phyloP scores from a whole-genome alignment of 2,329 filamentous ascomycete genomes.

The Xylariales sp. region DNA sequence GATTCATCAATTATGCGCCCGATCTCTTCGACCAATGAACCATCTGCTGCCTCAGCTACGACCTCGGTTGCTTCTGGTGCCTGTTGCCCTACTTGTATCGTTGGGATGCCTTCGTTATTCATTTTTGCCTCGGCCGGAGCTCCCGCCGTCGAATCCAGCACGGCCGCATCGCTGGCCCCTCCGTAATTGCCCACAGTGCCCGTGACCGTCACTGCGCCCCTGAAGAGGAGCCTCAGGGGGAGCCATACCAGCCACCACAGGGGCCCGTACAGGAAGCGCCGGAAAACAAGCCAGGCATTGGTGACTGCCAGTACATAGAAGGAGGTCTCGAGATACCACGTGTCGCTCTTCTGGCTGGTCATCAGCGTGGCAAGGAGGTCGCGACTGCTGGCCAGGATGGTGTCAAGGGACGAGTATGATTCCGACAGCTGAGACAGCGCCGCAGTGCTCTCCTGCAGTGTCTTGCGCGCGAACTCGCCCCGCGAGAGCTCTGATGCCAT shows the following conservation, averaged over 20 bases:
- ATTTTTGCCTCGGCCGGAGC: slow-evolving; percentile 16
- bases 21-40: slow-evolving; percentile 48
- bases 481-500: slow-evolving; percentile 81
- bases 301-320: slow-evolving; percentile 78
- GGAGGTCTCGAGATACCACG: slow-evolving; percentile 92
- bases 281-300: slow-evolving; percentile 79
- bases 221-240: slow-evolving; percentile 66
- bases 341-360: slow-evolving; percentile 89
- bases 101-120: slow-evolving; percentile 42
- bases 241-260: slow-evolving; percentile 85
- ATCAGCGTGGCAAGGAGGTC: slow-evolving; percentile 75
- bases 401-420: slow-evolving; percentile 75
- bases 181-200: slow-evolving; percentile 40
- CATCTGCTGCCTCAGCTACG: slow-evolving; percentile 16
- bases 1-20: slow-evolving; percentile 45
- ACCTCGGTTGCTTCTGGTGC: slow-evolving; percentile 21
- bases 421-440: slow-evolving; percentile 78
- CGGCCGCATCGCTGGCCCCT: slow-evolving; percentile 18
- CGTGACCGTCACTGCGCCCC: slow-evolving; percentile 51
- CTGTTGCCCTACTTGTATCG: slow-evolving; percentile 40
- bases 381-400: slow-evolving; percentile 68
- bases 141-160: slow-evolving; percentile 16
- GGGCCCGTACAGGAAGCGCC: slow-evolving; percentile 82
- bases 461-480: slow-evolving; percentile 86
- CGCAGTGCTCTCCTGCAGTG: slow-evolving; percentile 76